Evolutionary conservation across 2,329 filamentous ascomycete genomes (phyloP), one percentile per base, ranked within the genome.

Genomic region (Pseudogymnoascus sp.): DNA sequence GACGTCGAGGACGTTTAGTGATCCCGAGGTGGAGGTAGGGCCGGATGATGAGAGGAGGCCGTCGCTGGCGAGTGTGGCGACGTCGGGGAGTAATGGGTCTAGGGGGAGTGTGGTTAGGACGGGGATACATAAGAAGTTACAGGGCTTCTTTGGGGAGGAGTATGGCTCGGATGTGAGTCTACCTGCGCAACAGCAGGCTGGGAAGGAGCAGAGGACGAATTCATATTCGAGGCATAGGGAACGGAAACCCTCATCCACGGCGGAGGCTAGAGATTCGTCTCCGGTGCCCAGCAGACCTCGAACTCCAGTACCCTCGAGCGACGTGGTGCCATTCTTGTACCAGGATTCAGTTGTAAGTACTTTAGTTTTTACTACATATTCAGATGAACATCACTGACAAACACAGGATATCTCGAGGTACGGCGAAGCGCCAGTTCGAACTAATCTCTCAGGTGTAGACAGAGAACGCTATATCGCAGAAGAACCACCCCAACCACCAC

Each of bases 271-370:
- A 65, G 88, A 93, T 66, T 82, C 82, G 53, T 96, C 93, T 62
- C 91, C 91, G 42, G 83, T 84, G 61, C 86, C 85, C 34, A 92
- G 89, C 28, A 83, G 91, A 68, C 91, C 93, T 59, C 84, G 89
- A 69, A 96, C 91, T n/a, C 92, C 93, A 11, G 82, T 92, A 61
- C 90, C 90, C 43, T 91, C 90, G 11, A 95, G 91, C 71, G 93
- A 97, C 76, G 92, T 99, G 64, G 95, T 96, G 40, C 95, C 95
- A n/a, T 99, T 96, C 82, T 83, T 96, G 66, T 97, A 95, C 73
- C 95, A 97, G 76, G 91, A 95, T 73, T 84, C 84, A 68, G 85
- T 90, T 78, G 88, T 90, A 75, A 79, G 86, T 82, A 23, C 12
- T 49, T 28, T n/a, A 21, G 64, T 60, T 37, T 38, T 42, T 69